These are phyloP conservation scores for Aspergillus ruber DNA, from an alignment of 2,329 filamentous ascomycete species.

Conservation along the genomic window DNA sequence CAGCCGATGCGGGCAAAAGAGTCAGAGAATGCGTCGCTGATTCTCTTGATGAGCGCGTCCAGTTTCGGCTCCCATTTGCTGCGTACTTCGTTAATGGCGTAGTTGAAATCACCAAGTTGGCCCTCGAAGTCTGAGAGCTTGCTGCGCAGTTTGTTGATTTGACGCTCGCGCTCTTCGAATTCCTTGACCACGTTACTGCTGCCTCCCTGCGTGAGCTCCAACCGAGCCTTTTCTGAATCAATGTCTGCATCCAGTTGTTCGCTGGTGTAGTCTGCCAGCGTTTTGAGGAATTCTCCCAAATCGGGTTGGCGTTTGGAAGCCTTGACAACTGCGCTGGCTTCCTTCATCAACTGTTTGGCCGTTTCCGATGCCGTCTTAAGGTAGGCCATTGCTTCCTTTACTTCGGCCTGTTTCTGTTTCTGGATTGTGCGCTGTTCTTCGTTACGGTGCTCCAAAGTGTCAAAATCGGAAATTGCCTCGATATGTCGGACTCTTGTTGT, in stretches of 20 bases:
- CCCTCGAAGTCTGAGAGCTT: slow-evolving; percentile 52
- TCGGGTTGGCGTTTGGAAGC: slow-evolving; percentile 15
- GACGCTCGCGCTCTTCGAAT: slow-evolving; percentile 64
- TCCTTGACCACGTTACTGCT: slow-evolving; percentile 70
- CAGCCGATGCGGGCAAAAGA: slow-evolving; percentile 94
- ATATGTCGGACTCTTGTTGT: slow-evolving; percentile 65
- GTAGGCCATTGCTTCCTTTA: slow-evolving; percentile 27
- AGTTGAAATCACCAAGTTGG: slow-evolving; percentile 50
- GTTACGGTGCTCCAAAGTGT: slow-evolving; percentile 62
- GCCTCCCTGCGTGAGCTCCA: slow-evolving; percentile 73
- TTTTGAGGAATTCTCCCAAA: slow-evolving; percentile 33
- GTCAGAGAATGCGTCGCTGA: slow-evolving; percentile 84
- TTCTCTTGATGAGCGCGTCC: slow-evolving; percentile 68
- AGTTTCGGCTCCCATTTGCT: slow-evolving; percentile 75
- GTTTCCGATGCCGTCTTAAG: slow-evolving; percentile 25
- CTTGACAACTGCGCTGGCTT: slow-evolving; percentile 12
- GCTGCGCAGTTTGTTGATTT: slow-evolving; percentile 60
- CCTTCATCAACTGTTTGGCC: slow-evolving; percentile 12
- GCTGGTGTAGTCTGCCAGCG: slow-evolving; percentile 47
- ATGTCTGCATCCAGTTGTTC: slow-evolving; percentile 69
- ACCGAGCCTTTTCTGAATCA: slow-evolving; percentile 62
- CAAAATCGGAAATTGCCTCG: slow-evolving; percentile 76
- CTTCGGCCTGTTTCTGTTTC: slow-evolving; percentile 36
- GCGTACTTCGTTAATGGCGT: slow-evolving; percentile 60
- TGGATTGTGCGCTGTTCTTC: slow-evolving; percentile 48